phyloP scores from a whole-genome alignment of 441 rosid species.

The Adansonia grandidieri region DNA sequence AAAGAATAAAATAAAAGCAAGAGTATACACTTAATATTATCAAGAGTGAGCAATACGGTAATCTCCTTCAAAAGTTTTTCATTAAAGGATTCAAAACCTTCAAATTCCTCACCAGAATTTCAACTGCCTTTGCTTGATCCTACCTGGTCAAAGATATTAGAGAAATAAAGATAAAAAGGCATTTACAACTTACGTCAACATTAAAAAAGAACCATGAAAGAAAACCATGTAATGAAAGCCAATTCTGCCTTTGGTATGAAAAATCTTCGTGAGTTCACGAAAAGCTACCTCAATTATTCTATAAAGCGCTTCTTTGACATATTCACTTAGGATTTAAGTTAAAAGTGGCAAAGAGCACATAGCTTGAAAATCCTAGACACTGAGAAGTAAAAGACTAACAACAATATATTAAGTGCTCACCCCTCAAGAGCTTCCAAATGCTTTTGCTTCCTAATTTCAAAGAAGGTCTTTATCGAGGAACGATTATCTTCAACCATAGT shows the following conservation, averaged over 20 bases:
- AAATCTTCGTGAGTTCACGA: not conserved
- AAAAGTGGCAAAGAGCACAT: conserved; percentile 1
- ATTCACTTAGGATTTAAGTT: not conserved
- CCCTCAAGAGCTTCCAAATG: conserved; percentile 50
- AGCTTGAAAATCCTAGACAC: not conserved
- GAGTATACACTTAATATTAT: conserved; percentile 51
- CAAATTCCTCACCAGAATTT: conserved; percentile 64
- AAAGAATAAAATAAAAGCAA: not conserved
- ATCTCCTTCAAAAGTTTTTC: conserved; percentile 70
- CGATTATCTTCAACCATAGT: conserved; percentile 53
- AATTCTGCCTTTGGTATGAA: not conserved
- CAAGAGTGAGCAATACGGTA: conserved; percentile 57
- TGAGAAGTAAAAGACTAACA: not conserved
- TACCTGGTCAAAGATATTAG: conserved; percentile 43
- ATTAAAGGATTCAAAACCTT: conserved; percentile 63
- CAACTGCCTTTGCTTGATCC: conserved; percentile 71
- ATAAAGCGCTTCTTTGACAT: not conserved
- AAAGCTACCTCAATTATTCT: not conserved
- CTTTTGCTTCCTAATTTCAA: conserved; percentile 54
- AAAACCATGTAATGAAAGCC: not conserved
- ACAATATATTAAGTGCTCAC: conserved; percentile 25
- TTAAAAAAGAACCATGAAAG: not conserved
- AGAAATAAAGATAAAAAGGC: not conserved
- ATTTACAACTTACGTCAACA: not conserved
- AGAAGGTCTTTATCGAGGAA: conserved; percentile 52